Conservation (phyloP, 306 rosid species). For the Quercus wislizeni region DNA sequence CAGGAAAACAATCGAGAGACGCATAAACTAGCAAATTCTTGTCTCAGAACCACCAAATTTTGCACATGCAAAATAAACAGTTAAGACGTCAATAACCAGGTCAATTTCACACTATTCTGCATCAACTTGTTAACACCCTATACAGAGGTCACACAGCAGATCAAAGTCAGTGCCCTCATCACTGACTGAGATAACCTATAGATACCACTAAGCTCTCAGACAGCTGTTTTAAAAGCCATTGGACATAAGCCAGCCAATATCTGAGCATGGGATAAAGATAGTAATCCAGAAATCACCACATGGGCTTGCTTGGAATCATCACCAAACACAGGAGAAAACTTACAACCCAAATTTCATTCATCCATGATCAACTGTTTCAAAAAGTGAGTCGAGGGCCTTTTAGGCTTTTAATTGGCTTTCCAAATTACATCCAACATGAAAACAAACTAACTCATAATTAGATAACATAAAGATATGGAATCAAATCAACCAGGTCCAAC, state of each 20-base stretch:
- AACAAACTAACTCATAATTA: no score
- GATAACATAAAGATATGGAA: no score
- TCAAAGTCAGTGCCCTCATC: neutral
- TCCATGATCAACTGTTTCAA: no score
- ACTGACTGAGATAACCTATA: neutral
- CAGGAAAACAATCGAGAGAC: neutral
- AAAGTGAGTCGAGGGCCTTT: no score
- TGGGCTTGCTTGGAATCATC: no score
- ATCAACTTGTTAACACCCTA: neutral
- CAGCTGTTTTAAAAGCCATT: neutral
- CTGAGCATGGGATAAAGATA: no score
- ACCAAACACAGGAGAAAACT: no score
- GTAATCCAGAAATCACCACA: no score
- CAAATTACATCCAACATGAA: no score
- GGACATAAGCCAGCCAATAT: neutral
- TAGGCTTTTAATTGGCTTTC: no score
- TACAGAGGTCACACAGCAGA: neutral
- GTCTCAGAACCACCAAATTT: neutral
- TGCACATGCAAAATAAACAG: neutral
- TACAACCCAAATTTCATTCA: no score
- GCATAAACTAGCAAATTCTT: neutral
- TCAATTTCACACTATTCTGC: neutral
- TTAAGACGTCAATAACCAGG: neutral
- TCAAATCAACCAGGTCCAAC: no score
- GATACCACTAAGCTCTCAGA: neutral